These are phyloP conservation scores for Ogataea dorogensis DNA, from an alignment of 805 yeast genomes.

Conservation along the genomic window DNA sequence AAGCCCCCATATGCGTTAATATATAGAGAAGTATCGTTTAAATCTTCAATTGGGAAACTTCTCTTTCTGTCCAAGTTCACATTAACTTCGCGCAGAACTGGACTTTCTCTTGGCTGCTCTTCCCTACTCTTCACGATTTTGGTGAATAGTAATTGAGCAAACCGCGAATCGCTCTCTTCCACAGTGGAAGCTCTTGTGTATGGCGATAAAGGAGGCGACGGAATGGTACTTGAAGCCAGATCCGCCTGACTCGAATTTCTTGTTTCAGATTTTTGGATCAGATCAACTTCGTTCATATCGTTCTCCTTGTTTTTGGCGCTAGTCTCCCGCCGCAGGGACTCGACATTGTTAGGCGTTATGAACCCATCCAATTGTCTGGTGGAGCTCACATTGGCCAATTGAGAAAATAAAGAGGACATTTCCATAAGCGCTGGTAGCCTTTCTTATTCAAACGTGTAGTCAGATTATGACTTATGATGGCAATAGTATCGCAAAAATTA, in stretches of 20 bases:
- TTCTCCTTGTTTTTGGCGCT: constrained; percentile 11
- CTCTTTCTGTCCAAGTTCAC: constrained; percentile 13
- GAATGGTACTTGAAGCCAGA: constrained; percentile 28
- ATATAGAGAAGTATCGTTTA: constrained; percentile 42
- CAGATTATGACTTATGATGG: constrained; percentile 1
- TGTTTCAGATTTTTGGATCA: constrained; percentile 11
- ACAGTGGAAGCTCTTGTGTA: constrained; percentile 28
- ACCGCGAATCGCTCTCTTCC: constrained; percentile 29
- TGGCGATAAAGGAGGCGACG: constrained; percentile 40
- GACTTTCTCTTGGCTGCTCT: constrained; percentile 3
- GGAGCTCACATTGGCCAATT: constrained; percentile 12
- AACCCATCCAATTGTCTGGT: constrained; percentile 29
- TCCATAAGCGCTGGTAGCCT: constrained; percentile 8
- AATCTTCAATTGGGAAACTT: constrained; percentile 48
- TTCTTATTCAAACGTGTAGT: neutral
- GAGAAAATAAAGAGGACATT: constrained; percentile 20
- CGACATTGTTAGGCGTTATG: constrained; percentile 24
- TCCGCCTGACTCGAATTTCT: constrained; percentile 10
- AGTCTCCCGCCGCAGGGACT: constrained; percentile 7
- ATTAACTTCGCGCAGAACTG: constrained; percentile 2
- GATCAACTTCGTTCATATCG: constrained; percentile 1
- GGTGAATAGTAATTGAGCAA: constrained; percentile 29
- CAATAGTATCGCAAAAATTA: constrained; percentile 7
- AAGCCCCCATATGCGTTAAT: constrained; percentile 52
- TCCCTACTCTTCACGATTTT: constrained; percentile 21